Evolutionary conservation across 2,329 filamentous ascomycete genomes (phyloP).

Genomic region (Penicillium thymicola): DNA sequence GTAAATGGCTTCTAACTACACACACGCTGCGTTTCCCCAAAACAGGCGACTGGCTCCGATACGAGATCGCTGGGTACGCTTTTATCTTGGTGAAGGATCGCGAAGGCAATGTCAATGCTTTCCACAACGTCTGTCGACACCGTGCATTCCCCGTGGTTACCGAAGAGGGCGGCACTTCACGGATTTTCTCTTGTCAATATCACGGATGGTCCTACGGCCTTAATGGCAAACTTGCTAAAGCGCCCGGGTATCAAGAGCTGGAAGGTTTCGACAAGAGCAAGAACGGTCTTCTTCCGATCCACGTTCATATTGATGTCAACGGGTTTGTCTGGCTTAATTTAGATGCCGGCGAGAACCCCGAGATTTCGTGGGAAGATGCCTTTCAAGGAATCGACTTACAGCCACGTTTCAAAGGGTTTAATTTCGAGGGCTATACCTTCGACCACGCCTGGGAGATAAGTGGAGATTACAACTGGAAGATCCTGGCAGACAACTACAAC

Average conservation of each 20-base stretch:
- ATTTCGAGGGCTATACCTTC: conserved; percentile 20
- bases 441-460: conserved; percentile 19
- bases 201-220: conserved; percentile 27
- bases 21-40: conserved; percentile 49
- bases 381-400: conserved; percentile 16
- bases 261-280: conserved; percentile 24
- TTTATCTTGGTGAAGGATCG: conserved; percentile 54
- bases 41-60: conserved; percentile 56
- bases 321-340: conserved; percentile 26
- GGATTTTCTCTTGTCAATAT: conserved; percentile 26
- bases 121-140: conserved; percentile 24
- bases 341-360: conserved; percentile 14
- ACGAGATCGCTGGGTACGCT: conserved; percentile 55
- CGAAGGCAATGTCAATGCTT: conserved; percentile 49
- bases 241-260: conserved; percentile 22
- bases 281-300: conserved; percentile 22
- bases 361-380: conserved; percentile 20
- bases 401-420: conserved; percentile 11
- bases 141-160: conserved; percentile 26
- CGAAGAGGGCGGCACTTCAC: conserved; percentile 17
- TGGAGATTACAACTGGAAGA: conserved; percentile 23
- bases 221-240: conserved; percentile 25
- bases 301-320: conserved; percentile 19
- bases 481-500: conserved; percentile 33
- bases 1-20: conserved; percentile 44